Base-by-base conservation (phyloP, 257 asterid species). In the Solanum paucissectum region DNA sequence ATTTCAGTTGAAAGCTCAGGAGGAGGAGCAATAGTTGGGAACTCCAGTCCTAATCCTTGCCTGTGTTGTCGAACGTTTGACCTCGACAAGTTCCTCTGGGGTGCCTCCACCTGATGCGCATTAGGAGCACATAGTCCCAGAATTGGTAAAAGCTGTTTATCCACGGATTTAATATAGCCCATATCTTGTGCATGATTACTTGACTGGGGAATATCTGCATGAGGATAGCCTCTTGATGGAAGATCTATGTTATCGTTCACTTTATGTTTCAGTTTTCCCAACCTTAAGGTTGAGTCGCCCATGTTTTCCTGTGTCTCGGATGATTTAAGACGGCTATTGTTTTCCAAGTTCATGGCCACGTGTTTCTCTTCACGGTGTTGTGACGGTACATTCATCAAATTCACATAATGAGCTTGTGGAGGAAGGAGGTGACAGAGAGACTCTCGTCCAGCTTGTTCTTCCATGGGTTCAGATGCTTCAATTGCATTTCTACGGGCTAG, bases 121-220 rank as follows among this genome's bases (percentile, higher is more conserved):
- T 92, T 92, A 84, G 93, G 92, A 89, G 92, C 93, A 82, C 89
- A 90, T 16, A 92, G 90, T 86, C 93, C 92, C 76, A 92, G 75
- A 74, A 92, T 92, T 32, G 92, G 90, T 33, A 87, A 83, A 64
- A 89, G 81, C 68, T 73, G 86, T 82, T 72, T 88, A 83, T 60
- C 64, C 42, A 79, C 76, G 20, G 88, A 89, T 75, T 87, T 87
- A 55, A 69, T 29, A 52, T 9, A 87, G 89, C 86, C 86, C 69
- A 87, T 52, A 29, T 87, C 89, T 64, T 87, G 89, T 72, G 83
- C 52, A 44, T 79, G 90, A 69, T 87, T 90, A 89, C 73, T 87
- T 86, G 72, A 81, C 87, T 29, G 81, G 6, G 91, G 60, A 66
- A 76, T 81, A 62, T 90, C 92, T 7, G 90, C 91, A 88, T 88